These are phyloP conservation scores for Berberis thunbergii DNA, from an alignment of 164 flowering plant genomes.

Conservation along the genomic window DNA sequence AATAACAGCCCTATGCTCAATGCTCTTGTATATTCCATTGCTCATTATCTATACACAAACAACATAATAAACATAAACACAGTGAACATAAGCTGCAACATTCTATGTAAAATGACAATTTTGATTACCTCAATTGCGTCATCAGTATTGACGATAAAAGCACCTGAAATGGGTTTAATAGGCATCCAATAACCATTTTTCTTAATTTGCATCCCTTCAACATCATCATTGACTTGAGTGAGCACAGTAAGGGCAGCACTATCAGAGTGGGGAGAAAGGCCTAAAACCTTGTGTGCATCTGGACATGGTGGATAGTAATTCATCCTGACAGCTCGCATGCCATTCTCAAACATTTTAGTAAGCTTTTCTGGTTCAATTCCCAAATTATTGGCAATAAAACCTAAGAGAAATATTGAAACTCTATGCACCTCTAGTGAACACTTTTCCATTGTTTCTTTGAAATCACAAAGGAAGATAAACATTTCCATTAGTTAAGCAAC, in stretches of 20 bases:
- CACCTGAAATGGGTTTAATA: slow-evolving; percentile 28
- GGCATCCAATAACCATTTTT: slow-evolving; percentile 45
- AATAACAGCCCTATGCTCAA: slow-evolving; percentile 27
- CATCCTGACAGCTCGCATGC: slow-evolving; percentile 35
- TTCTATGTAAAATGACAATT: neutral
- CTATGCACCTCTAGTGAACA: neutral
- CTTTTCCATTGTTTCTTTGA: slow-evolving; percentile 3
- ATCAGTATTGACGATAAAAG: slow-evolving; percentile 35
- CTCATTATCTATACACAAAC: slow-evolving; percentile 16
- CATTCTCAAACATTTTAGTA: slow-evolving; percentile 19
- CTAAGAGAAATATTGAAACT: neutral
- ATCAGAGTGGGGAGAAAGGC: slow-evolving; percentile 44
- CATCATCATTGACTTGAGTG: slow-evolving; percentile 33
- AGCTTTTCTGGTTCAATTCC: slow-evolving; percentile 16
- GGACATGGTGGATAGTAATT: slow-evolving; percentile 56
- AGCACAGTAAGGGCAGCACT: slow-evolving; percentile 33
- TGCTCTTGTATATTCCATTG: slow-evolving; percentile 27
- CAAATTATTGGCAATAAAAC: slow-evolving; percentile 4
- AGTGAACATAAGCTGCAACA: neutral
- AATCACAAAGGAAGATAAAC: neutral
- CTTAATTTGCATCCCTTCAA: slow-evolving; percentile 38
- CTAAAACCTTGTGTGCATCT: slow-evolving; percentile 31
- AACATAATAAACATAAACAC: neutral
- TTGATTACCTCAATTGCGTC: slow-evolving; percentile 33
- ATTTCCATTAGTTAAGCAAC: no score